These are phyloP conservation scores for Aspergillus floridensis DNA, from an alignment of 2,329 filamentous ascomycete genomes.

Conservation along the genomic window DNA sequence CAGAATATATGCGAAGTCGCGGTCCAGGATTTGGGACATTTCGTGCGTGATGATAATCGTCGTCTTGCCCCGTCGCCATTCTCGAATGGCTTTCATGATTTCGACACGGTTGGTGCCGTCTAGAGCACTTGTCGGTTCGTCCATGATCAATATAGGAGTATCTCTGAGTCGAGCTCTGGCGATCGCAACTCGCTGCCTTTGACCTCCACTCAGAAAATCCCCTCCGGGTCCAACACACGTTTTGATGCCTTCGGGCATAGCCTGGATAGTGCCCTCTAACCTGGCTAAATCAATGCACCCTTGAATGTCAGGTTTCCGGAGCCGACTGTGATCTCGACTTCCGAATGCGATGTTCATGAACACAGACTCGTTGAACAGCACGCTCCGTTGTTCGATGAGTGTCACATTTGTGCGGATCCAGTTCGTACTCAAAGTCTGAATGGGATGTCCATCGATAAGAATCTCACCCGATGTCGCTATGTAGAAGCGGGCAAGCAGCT, in stretches of 20 bases:
- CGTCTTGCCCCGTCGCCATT: conserved; percentile 76
- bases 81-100: conserved; percentile 71
- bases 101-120: conserved; percentile 67
- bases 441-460: conserved; percentile 62
- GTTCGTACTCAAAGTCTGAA: conserved; percentile 60
- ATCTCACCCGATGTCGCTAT: conserved; percentile 64
- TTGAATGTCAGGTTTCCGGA: conserved; percentile 56
- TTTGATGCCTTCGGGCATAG: conserved; percentile 67
- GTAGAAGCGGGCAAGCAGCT: conserved; percentile 77
- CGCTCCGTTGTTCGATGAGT: conserved; percentile 76
- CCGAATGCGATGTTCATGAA: conserved; percentile 77
- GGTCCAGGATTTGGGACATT: conserved; percentile 66
- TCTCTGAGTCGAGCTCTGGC: conserved; percentile 75
- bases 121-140: conserved; percentile 83
- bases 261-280: conserved; percentile 64
- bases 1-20: conserved; percentile 79
- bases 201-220: conserved; percentile 74
- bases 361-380: conserved; percentile 78
- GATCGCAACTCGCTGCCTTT: conserved; percentile 77
- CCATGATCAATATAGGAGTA: conserved; percentile 76
- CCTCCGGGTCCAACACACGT: conserved; percentile 71
- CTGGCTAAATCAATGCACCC: conserved; percentile 65
- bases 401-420: conserved; percentile 80
- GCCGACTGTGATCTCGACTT: conserved; percentile 47
- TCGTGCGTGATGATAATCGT: conserved; percentile 95